Percentiles rank a stretch among this genome's conserved stretches.
Evolutionary conservation across 2,329 filamentous ascomycete species (phyloP).

Genomic region (Arthrobotrys entomopaga): DNA sequence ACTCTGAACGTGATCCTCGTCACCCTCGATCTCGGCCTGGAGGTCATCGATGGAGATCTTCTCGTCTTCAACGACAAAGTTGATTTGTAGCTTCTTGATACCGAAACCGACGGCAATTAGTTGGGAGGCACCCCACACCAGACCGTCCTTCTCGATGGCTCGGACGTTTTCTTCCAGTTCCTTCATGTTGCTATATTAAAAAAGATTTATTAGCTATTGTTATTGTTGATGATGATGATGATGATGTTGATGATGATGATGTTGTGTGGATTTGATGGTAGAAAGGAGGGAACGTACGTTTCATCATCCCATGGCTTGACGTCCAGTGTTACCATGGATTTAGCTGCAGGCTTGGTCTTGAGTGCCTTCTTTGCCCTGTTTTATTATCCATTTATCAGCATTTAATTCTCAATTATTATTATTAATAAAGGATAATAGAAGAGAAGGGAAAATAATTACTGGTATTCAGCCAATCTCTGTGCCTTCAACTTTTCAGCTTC

Average conservation of each 20-base stretch:
- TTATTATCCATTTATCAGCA: slow-evolving; percentile 4
- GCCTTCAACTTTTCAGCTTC: slow-evolving; percentile 78
- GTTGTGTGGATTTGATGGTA: neutral
- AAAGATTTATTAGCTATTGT: neutral
- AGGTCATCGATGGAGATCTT: slow-evolving; percentile 90
- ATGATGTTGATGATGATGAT: too few species aligned
- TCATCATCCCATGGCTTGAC: slow-evolving; percentile 91
- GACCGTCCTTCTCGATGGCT: slow-evolving; percentile 87
- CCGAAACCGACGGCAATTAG: slow-evolving; percentile 88
- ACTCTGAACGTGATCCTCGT: slow-evolving; percentile 97
- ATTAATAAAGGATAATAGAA: neutral
- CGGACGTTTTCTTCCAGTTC: slow-evolving; percentile 83
- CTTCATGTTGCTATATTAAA: slow-evolving; percentile 83
- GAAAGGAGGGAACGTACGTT: slow-evolving; percentile 66
- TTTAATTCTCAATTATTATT: too few species aligned
- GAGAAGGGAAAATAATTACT: slow-evolving; percentile 21
- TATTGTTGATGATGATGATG: too few species aligned
- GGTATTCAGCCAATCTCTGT: slow-evolving; percentile 75
- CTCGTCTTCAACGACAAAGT: slow-evolving; percentile 95
- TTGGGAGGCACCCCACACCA: slow-evolving; percentile 94
- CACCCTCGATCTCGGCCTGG: slow-evolving; percentile 82
- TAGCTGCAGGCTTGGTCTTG: slow-evolving; percentile 90
- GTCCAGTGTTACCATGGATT: slow-evolving; percentile 94
- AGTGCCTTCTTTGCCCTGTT: slow-evolving; percentile 97
- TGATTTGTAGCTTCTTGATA: slow-evolving; percentile 99